Percentiles rank a stretch among this genome's conserved stretches.
Evolutionary conservation across 2,329 filamentous ascomycete species (phyloP).

Genomic region (Mariannaea sp.): DNA sequence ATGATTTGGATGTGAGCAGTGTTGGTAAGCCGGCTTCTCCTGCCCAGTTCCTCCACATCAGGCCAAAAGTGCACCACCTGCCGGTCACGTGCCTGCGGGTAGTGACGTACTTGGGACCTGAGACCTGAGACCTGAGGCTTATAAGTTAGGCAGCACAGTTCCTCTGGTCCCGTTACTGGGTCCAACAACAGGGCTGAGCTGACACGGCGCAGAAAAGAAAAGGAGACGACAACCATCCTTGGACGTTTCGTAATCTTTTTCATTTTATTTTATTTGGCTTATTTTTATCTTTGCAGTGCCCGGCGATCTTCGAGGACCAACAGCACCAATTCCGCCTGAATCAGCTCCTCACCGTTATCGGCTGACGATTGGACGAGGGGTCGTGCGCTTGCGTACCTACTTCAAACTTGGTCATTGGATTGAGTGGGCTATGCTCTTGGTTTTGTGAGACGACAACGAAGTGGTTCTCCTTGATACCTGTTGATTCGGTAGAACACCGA

Average conservation of each 20-base stretch:
- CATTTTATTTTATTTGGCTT: neutral
- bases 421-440: slow-evolving; percentile 15
- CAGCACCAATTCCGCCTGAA: neutral
- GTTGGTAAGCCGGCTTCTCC: too few relatives aligned
- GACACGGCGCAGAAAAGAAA: slow-evolving; percentile 21
- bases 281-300: neutral
- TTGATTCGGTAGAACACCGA: neutral
- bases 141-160: slow-evolving; percentile 37
- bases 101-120: neutral
- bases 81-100: neutral
- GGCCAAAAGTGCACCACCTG: neutral
- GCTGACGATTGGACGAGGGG: slow-evolving; percentile 15
- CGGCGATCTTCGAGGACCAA: neutral
- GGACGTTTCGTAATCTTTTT: neutral
- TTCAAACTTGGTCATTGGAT: slow-evolving; percentile 10
- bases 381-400: neutral
- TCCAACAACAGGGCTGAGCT: slow-evolving; percentile 22
- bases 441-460: slow-evolving; percentile 18
- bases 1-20: neutral
- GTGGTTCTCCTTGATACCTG: slow-evolving; percentile 1
- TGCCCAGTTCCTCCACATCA: neutral
- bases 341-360: neutral
- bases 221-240: neutral
- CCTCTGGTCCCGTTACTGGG: slow-evolving; percentile 24
- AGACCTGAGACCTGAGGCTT: too few relatives aligned